Percentiles rank a stretch among this genome's conserved stretches.
Evolutionary conservation across 2,329 filamentous ascomycete species (phyloP).

Genomic region (Immersiporthe knoxdaviesiana): DNA sequence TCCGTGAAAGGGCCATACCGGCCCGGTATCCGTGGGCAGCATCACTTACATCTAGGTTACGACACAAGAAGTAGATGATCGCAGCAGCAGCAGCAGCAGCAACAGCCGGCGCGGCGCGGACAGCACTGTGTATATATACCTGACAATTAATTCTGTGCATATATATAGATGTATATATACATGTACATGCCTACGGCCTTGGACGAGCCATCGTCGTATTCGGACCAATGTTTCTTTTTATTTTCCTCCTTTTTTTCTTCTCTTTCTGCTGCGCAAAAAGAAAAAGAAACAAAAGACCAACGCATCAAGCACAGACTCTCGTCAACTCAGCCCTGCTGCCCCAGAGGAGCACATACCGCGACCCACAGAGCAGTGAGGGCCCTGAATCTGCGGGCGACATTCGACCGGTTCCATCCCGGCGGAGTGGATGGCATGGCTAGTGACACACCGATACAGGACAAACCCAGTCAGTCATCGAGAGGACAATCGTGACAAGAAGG

Average conservation of each 20-base stretch:
- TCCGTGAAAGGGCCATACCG: not conserved
- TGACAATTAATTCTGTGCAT: not conserved
- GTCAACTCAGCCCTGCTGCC: not conserved
- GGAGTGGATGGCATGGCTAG: not conserved
- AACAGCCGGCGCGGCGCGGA: not conserved
- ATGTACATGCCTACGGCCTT: not conserved
- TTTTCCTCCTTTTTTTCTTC: no score
- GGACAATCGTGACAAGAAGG: not conserved
- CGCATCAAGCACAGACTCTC: not conserved
- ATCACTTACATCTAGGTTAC: not conserved
- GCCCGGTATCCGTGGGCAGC: not conserved
- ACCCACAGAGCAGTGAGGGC: not conserved
- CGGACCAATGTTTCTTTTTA: not conserved
- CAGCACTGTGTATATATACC: not conserved
- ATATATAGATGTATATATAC: no score
- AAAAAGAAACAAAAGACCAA: no score
- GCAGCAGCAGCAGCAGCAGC: not conserved
- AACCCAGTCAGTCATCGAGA: not conserved
- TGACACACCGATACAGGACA: conserved; percentile 5
- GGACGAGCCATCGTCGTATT: not conserved
- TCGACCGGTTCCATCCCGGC: conserved; percentile 1
- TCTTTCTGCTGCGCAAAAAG: not conserved
- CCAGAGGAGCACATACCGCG: not conserved
- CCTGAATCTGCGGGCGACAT: conserved; percentile 3
- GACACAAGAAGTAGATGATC: conserved; percentile 6